Percentiles rank a stretch among this genome's conserved stretches.
phyloP scores from a whole-genome alignment of 306 rosid species.

The Benincasa hispida region DNA sequence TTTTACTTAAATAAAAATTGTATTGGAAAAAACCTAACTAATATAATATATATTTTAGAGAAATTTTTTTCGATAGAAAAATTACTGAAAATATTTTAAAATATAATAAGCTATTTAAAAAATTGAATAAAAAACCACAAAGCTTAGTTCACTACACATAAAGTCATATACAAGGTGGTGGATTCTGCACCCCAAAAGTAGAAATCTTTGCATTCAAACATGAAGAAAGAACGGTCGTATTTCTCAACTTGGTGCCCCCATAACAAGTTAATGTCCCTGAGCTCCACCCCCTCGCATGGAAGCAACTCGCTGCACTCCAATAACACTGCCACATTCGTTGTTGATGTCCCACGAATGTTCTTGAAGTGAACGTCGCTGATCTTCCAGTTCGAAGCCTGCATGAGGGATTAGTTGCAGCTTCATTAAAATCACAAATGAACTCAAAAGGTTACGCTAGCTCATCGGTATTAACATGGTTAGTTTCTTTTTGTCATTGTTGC shows the following conservation, averaged over 20 bases:
- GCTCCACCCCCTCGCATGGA: slow-evolving; percentile 38
- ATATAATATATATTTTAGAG: too few relatives aligned
- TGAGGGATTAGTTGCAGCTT: background rate
- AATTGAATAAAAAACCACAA: too few relatives aligned
- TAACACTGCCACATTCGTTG: slow-evolving; percentile 27
- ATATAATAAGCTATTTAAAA: too few relatives aligned
- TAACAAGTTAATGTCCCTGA: slow-evolving; percentile 31
- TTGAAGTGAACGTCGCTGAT: slow-evolving; percentile 44
- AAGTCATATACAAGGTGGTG: slow-evolving; percentile 40
- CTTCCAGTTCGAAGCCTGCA: slow-evolving; percentile 42
- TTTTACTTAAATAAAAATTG: too few relatives aligned
- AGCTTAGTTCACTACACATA: too few relatives aligned
- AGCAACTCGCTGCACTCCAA: slow-evolving; percentile 31
- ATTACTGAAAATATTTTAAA: too few relatives aligned
- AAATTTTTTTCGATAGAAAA: too few relatives aligned
- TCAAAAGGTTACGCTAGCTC: background rate
- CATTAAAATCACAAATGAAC: background rate
- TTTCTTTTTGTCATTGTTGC: background rate
- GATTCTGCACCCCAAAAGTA: slow-evolving; percentile 26
- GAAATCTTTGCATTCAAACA: slow-evolving; percentile 39
- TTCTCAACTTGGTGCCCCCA: background rate
- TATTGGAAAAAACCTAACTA: too few relatives aligned
- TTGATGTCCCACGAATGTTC: slow-evolving; percentile 37
- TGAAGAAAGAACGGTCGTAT: slow-evolving; percentile 6
- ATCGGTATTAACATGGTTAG: too few relatives aligned